Base-by-base conservation (phyloP, 2,329 filamentous ascomycete genomes). In the Fusarium fujikuroi region DNA sequence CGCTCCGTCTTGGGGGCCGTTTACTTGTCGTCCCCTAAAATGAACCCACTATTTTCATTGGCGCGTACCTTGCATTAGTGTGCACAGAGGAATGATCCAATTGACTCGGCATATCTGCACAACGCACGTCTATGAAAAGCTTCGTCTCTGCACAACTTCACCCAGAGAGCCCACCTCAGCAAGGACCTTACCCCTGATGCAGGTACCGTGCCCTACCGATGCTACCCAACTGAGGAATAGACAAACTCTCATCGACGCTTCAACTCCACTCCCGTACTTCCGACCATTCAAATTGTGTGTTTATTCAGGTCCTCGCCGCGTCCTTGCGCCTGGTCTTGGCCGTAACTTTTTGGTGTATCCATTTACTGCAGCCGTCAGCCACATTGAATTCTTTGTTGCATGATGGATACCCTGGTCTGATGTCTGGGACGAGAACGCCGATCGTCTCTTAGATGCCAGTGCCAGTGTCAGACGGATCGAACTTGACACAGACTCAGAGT, bases 1-100 rank as follows among this genome's bases (percentile, higher is more conserved):
- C 60, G 64, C 67, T 63, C 54, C 52, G 57, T 54, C 68, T 76
- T 77, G 68, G 75, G 75, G 75, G 75, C 72, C 60, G 58, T 62
- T 64, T 63, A 40, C 47, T 36, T 70, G 65, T 64, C 12, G 70
- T 70, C 64, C 57, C 57, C 66, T 69, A 65, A 61, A 65, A 34
- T 59, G 32, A 32, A 9, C 57, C 50, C 67, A 67, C 60, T 53
- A 47, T 65, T 25, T 60, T 59, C 15, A 57, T 63, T 76, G 71
- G 74, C 68, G 69, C 62, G 76, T 78, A 71, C 76, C 76, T 78
- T 78, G 76, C 76, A 77, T 76, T 78, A 78, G 76, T 54, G 10
- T 52, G 64, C 60, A 39, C 52, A 47, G 40, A 43, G 10, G 59
- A 49, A 57, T 32, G 53, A 49, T 52, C 59, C 66, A 65, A 69